A percentile compares a stretch with the other conserved stretches of the same genome.
Conservation (phyloP, 257 asterid species). For the Primulina eburnea region DNA sequence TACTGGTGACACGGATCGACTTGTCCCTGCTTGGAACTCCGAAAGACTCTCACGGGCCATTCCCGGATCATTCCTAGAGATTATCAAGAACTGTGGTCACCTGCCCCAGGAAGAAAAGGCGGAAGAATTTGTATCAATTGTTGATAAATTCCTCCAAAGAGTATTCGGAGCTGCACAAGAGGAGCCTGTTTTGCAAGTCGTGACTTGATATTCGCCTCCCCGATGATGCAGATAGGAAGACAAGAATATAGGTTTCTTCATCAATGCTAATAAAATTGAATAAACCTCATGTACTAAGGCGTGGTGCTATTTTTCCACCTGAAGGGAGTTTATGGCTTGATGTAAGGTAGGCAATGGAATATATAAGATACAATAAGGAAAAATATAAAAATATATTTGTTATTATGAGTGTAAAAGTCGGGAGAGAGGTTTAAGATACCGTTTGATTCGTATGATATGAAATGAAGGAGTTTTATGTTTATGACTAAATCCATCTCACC, state of each 20-base stretch:
- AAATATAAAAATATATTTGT: too few relatives aligned
- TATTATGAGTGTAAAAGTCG: too few relatives aligned
- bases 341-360: neutral
- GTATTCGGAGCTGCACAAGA: slow-evolving; percentile 42
- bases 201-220: slow-evolving; percentile 39
- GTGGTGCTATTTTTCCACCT: neutral
- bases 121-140: slow-evolving; percentile 67
- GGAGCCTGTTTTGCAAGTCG: slow-evolving; percentile 45
- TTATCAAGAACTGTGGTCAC: slow-evolving; percentile 90
- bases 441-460: neutral
- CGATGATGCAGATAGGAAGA: slow-evolving; percentile 12
- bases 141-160: slow-evolving; percentile 56
- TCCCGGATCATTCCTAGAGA: slow-evolving; percentile 66
- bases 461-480: too few relatives aligned
- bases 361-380: too few relatives aligned
- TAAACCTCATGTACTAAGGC: slow-evolving; percentile 6
- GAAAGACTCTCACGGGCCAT: slow-evolving; percentile 74
- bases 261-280: slow-evolving; percentile 9
- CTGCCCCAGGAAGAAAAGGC: slow-evolving; percentile 91
- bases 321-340: neutral
- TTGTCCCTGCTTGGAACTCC: slow-evolving; percentile 88
- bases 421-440: too few relatives aligned
- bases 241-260: neutral
- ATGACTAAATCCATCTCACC: too few relatives aligned
- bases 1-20: slow-evolving; percentile 89